A percentile compares a stretch with the other conserved stretches of the same genome.
These are phyloP conservation scores for Graphilbum ipis-grandicollis DNA, from an alignment of 2,329 filamentous ascomycete genomes.

Conservation along the genomic window DNA sequence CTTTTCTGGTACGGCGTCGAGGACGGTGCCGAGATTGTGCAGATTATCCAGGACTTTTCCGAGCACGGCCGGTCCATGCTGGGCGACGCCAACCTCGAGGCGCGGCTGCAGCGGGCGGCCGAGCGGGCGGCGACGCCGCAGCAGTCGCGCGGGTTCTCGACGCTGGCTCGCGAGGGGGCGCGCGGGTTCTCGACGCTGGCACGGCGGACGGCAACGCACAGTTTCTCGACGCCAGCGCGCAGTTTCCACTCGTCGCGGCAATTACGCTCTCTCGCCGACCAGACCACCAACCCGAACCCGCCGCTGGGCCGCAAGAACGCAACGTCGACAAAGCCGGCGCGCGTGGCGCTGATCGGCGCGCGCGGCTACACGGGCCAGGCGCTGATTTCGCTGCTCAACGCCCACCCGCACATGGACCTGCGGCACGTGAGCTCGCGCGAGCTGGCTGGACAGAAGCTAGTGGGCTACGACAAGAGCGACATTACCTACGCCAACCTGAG, in stretches of 20 bases:
- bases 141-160: constrained; percentile 8
- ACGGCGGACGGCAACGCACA: constrained; percentile 15
- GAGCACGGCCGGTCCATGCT: constrained; percentile 73
- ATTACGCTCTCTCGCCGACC: constrained; percentile 39
- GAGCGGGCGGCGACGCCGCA: constrained; percentile 30
- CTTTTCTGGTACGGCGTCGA: constrained; percentile 95
- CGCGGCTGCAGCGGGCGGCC: constrained; percentile 64
- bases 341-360: constrained; percentile 75
- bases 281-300: constrained; percentile 72
- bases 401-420: constrained; percentile 79
- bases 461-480: constrained; percentile 81
- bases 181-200: constrained; percentile 50
- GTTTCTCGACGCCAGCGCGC: constrained; percentile 1
- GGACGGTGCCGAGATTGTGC: constrained; percentile 60
- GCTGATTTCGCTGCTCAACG: constrained; percentile 70
- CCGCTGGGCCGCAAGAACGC: constrained; percentile 78
- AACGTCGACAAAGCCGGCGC: constrained; percentile 61
- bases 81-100: constrained; percentile 74
- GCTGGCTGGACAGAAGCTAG: constrained; percentile 67
- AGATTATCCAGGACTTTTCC: constrained; percentile 73
- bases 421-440: constrained; percentile 87
- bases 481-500: constrained; percentile 85
- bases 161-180: constrained; percentile 30
- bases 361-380: constrained; percentile 90
- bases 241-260: constrained; percentile 10